Evolutionary conservation across 2,329 filamentous ascomycete species (phyloP), one percentile per base, ranked within the genome.

Genomic region (Epichloe amarillans): DNA sequence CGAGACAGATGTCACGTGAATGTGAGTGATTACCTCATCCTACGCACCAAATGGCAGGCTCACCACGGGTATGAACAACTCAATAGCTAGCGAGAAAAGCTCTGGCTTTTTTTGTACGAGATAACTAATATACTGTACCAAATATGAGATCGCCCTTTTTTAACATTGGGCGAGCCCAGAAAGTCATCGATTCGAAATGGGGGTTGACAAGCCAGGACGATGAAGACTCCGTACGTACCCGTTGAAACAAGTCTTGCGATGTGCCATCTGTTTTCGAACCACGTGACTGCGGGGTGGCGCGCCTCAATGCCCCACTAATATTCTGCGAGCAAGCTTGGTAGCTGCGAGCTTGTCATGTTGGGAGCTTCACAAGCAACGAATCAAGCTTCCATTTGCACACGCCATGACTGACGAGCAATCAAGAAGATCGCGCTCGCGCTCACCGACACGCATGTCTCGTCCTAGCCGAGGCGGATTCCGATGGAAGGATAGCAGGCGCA

Each of bases 401-500:
- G 39, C 12, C 26, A 64, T 64, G 62, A 53, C 55, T 2, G 60
- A 60, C 49, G 49, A 53, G n/a, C 44, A 55, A 17, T 53, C 58
- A 26, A 57, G 56, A 50, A 54, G 58, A 51, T 56, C 56, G 38
- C 57, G 61, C 38, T 61, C 62, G 19, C 53, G 60, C 41, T 64
- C 62, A 2, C 63, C 63, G 4, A 38, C 55, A 1, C 57, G 59
- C 10, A 53, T 56, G 3, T 56, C 59, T 8, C 60, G 56, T 35
- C 52, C 56, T 36, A 60, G 55, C 46, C 72, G 54, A 21, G 52
- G 75, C 4, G 76, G 77, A 10, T 79, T 82, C 57, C 73, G 73
- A 56, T 82, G 75, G 71, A 83, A 82, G 58, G 76, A 79, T 49
- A 75, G 72, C 47, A 72, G 73, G 58, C 70, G 74, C 48, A 69